Conservation (phyloP, 495 filamentous ascomycete genomes). For the Penicillium cosmopolitanum region DNA sequence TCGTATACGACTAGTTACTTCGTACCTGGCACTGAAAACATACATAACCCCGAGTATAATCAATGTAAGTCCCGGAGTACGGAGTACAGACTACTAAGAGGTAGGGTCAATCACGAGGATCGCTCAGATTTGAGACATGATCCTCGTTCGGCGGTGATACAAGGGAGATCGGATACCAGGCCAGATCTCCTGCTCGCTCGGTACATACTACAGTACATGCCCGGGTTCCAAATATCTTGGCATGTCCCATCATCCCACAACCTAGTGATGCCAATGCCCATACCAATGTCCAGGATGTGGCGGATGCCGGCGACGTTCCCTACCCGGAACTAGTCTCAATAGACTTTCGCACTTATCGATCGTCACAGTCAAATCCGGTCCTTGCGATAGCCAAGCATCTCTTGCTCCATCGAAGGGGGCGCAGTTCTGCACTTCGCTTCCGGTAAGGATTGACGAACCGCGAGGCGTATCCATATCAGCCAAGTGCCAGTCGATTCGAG, state of each 20-base stretch:
- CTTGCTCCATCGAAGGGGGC: conserved; percentile 3
- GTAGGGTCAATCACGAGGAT: neutral
- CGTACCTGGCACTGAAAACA: too few relatives aligned
- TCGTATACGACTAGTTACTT: too few relatives aligned
- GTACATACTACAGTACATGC: neutral
- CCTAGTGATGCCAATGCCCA: neutral
- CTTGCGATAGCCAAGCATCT: conserved; percentile 8
- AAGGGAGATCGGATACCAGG: neutral
- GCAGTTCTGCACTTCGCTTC: conserved; percentile 15
- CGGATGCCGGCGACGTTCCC: conserved; percentile 2
- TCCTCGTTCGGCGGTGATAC: conserved; percentile 2
- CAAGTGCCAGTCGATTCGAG: too few relatives aligned
- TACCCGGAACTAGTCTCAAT: conserved; percentile 11
- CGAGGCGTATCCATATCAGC: neutral
- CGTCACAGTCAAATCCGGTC: conserved; percentile 14
- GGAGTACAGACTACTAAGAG: neutral
- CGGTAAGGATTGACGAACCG: conserved; percentile 15
- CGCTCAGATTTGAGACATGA: neutral
- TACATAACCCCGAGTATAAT: neutral
- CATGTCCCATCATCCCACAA: conserved; percentile 1
- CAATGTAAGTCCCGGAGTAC: neutral
- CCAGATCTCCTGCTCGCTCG: conserved; percentile 1
- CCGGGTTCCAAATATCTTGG: conserved; percentile 4
- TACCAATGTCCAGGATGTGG: conserved; percentile 3
- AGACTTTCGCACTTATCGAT: conserved; percentile 16